These are phyloP conservation scores for Syzygium grande DNA, from an alignment of 345 rosid species.

Conservation along the genomic window DNA sequence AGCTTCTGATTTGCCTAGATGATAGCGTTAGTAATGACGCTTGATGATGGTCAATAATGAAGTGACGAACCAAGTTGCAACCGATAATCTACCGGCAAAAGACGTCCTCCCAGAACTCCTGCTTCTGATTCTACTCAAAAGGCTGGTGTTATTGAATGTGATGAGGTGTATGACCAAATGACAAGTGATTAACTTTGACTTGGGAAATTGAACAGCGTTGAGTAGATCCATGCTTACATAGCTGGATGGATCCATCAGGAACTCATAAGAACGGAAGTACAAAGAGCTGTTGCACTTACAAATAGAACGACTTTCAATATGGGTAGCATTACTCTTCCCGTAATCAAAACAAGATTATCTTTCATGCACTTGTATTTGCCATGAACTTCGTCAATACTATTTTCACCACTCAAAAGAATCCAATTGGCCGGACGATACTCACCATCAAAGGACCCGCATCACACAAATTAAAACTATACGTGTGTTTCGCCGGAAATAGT, in stretches of 20 bases:
- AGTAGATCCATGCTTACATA: neutral
- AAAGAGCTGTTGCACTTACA: neutral
- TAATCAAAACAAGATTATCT: neutral
- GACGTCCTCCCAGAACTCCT: neutral
- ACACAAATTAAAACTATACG: neutral
- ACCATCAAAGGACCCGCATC: neutral
- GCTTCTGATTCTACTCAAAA: neutral
- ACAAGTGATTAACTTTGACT: neutral
- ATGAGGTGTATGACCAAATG: neutral
- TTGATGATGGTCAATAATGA: neutral
- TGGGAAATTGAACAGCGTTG: neutral
- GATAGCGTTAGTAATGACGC: neutral
- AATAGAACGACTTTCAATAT: neutral
- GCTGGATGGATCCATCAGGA: neutral
- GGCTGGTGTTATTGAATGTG: neutral
- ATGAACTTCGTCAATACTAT: neutral
- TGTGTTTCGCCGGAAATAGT: no score
- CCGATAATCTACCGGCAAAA: neutral
- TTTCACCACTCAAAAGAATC: neutral
- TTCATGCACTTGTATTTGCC: neutral
- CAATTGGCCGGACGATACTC: neutral
- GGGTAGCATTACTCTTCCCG: neutral
- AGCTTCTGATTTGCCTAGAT: neutral
- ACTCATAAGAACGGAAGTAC: neutral
- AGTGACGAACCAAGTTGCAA: neutral